A percentile compares a stretch with the other conserved stretches of the same genome.
Conservation (phyloP, 2,329 filamentous ascomycete genomes). For the Trichothecium roseum region DNA sequence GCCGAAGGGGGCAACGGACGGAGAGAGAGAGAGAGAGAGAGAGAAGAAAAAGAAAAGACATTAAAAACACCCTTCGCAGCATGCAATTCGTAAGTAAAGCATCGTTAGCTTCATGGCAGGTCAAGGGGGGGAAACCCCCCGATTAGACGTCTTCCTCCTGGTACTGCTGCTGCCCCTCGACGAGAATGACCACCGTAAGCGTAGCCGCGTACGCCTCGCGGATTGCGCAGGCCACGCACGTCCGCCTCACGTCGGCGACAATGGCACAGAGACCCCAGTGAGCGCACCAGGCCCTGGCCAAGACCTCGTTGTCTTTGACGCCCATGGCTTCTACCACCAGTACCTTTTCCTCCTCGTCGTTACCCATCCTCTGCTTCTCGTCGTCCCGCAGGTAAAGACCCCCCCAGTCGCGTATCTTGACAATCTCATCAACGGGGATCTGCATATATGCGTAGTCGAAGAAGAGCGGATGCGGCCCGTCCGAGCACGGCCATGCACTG, state of each 20-base stretch:
- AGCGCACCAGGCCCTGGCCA: constrained; percentile 67
- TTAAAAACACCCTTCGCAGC: too few relatives aligned
- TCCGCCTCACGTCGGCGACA: constrained; percentile 57
- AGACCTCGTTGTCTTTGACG: constrained; percentile 64
- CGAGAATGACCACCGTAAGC: constrained; percentile 60
- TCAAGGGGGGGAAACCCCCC: too few relatives aligned
- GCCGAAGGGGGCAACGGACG: too few relatives aligned
- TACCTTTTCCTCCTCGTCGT: constrained; percentile 50
- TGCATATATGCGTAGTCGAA: constrained; percentile 56
- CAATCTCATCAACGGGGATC: constrained; percentile 53
- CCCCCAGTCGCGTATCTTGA: constrained; percentile 58
- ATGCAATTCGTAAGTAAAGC: too few relatives aligned
- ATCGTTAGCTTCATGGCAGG: too few relatives aligned
- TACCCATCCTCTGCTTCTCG: constrained; percentile 9
- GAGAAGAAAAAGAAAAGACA: too few relatives aligned
- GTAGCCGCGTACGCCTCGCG: constrained; percentile 67
- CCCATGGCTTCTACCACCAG: constrained; percentile 65
- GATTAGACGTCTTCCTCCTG: constrained; percentile 23
- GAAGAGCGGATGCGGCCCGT: constrained; percentile 59
- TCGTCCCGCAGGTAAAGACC: constrained; percentile 21
- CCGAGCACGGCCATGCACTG: constrained; percentile 52
- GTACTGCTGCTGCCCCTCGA: constrained; percentile 39
- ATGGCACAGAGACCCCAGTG: constrained; percentile 65
- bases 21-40: too few relatives aligned
- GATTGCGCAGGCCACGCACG: constrained; percentile 65